Evolutionary conservation across 2,329 filamentous ascomycete genomes (phyloP).

Genomic region (Epichloe sp.): DNA sequence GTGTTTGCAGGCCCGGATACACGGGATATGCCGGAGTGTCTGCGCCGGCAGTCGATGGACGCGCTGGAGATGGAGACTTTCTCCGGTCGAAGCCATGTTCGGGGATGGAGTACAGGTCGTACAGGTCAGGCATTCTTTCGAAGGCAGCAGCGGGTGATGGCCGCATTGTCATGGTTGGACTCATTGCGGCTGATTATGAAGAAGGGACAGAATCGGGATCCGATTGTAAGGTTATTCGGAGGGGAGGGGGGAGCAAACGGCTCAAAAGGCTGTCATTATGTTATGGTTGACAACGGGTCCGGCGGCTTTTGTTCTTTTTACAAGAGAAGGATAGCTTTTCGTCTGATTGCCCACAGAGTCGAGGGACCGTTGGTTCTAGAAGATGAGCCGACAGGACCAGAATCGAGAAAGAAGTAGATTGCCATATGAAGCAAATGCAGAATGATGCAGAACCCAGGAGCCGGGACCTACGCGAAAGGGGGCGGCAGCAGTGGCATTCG

Average conservation of each 20-base stretch:
- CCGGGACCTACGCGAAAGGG: background rate
- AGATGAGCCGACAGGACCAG: background rate
- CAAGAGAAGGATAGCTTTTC: background rate
- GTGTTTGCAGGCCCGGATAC: constrained; percentile 20
- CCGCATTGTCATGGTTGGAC: constrained; percentile 6
- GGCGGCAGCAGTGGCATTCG: background rate
- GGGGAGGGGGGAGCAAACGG: background rate
- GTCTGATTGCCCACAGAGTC: background rate
- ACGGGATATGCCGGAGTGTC: constrained; percentile 15
- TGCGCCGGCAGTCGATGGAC: constrained; percentile 8
- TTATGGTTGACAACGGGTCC: background rate
- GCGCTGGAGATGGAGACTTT: constrained; percentile 2
- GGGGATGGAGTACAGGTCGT: constrained; percentile 6
- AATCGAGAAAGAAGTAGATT: background rate
- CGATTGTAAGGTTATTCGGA: background rate
- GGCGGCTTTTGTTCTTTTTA: background rate
- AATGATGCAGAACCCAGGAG: background rate
- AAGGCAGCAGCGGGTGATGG: constrained; percentile 7
- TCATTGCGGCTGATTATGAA: constrained; percentile 6
- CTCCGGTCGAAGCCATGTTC: constrained; percentile 7
- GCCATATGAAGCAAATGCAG: background rate
- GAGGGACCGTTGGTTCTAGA: background rate
- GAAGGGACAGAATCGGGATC: background rate
- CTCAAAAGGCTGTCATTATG: background rate
- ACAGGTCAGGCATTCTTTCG: constrained; percentile 8